These are phyloP conservation scores for Agaricus blazei DNA, from an alignment of 768 basidiomycete species.

Conservation along the genomic window DNA sequence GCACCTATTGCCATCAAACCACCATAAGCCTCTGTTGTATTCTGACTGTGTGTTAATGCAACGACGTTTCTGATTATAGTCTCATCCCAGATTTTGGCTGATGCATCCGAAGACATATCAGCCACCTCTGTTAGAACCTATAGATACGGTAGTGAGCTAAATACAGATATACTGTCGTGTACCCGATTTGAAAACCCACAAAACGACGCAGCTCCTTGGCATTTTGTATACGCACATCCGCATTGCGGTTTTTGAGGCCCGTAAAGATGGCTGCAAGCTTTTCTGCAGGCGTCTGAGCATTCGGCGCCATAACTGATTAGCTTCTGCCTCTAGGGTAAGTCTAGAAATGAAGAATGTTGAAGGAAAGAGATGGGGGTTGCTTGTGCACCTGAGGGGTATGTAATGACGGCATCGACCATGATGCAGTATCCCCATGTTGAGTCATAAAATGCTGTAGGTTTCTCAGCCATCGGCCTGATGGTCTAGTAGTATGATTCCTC, in stretches of 20 bases:
- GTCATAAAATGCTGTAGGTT: neutral
- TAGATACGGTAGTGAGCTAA: slow-evolving; percentile 12
- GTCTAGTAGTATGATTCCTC: slow-evolving; percentile 64
- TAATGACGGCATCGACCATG: neutral
- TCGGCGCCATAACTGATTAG: slow-evolving; percentile 16
- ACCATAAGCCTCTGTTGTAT: slow-evolving; percentile 75
- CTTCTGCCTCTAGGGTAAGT: neutral
- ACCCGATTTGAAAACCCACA: slow-evolving; percentile 36
- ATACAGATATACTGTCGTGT: neutral
- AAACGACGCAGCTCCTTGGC: slow-evolving; percentile 72
- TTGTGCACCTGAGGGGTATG: neutral
- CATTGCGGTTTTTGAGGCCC: slow-evolving; percentile 56
- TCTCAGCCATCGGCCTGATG: slow-evolving; percentile 2
- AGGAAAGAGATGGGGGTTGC: neutral
- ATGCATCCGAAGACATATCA: slow-evolving; percentile 79
- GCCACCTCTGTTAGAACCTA: slow-evolving; percentile 71
- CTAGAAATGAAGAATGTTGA: neutral
- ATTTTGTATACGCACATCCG: slow-evolving; percentile 60
- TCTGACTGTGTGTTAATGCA: slow-evolving; percentile 79
- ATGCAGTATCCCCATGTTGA: neutral
- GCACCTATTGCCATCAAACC: slow-evolving; percentile 85
- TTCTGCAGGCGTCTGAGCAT: slow-evolving; percentile 51
- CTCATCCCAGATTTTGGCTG: slow-evolving; percentile 82
- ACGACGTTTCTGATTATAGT: slow-evolving; percentile 76
- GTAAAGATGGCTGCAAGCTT: slow-evolving; percentile 62